Base-by-base conservation (phyloP, 148 eudicot species). In the Persicaria maculosa region DNA sequence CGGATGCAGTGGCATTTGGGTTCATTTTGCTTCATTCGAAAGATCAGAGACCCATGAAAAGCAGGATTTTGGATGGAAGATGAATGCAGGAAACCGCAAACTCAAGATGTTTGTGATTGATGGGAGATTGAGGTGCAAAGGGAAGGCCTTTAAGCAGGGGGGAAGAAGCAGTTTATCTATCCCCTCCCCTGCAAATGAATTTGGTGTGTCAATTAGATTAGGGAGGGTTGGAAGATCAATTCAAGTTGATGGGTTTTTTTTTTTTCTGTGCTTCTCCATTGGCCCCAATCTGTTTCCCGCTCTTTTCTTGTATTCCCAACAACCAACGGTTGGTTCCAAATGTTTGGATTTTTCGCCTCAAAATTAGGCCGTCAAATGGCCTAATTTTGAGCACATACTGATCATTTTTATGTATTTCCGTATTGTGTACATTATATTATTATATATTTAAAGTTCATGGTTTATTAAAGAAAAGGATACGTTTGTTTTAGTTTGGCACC, bases 131-230 rank as follows among this genome's bases (percentile, higher is more conserved):
- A 6, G 71, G 45, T 19, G 19, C 3, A n/a, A 14, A 22, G 50
- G 20, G 14, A 43, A 45, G 15, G 36, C 47, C 16, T 43, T 0
- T 71, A 19, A 48, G 72, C 72, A 68, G 76, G 76, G 65, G 82
- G 83, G 80, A 74, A 73, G 74, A 61, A 45, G 45, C 58, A 62
- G 44, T 44, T 76, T 76, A 67, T 40, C 64, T 44, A 73, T 71
- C 79, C 50, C 75, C 75, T 76, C 76, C 77, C 86, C 82, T 79
- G 79, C 68, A 81, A 31, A 65, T 70, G 75, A 72, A 74, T 67
- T 54, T 31, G 40, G 40, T 31, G 40, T 31, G 2, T 31, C 40
- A 31, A 31, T 31, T 31, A 31, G 40, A 31, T 31, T 31, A 31
- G 40, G 40, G 40, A 1, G 40, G 40, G 40, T 31, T 31, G 0